phyloP scores from a whole-genome alignment of 495 filamentous ascomycete species.

The Hypoxylon fragiforme region DNA sequence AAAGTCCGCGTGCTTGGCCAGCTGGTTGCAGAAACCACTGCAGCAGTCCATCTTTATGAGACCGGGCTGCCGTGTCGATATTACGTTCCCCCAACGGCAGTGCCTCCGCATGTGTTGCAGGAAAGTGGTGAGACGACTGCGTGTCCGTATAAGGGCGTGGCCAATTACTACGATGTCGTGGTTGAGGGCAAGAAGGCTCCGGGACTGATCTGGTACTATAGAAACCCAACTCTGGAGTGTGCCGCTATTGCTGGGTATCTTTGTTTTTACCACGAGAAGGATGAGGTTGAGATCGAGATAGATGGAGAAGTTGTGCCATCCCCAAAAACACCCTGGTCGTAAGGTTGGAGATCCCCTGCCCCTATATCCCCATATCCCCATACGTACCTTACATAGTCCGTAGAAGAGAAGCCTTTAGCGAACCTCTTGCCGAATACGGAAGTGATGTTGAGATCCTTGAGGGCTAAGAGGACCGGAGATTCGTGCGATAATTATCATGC shows the following conservation, averaged over 20 bases:
- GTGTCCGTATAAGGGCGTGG: slow-evolving; percentile 63
- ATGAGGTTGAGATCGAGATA: not conserved
- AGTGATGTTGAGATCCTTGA: too few relatives aligned
- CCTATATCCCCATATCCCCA: too few relatives aligned
- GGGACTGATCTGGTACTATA: slow-evolving; percentile 61
- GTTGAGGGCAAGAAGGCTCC: slow-evolving; percentile 31
- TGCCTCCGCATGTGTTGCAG: slow-evolving; percentile 41
- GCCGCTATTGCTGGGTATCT: slow-evolving; percentile 24
- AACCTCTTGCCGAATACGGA: too few relatives aligned
- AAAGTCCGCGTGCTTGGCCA: slow-evolving; percentile 7
- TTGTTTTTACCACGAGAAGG: slow-evolving; percentile 38
- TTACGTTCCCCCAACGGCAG: slow-evolving; percentile 53
- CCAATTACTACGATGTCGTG: slow-evolving; percentile 49
- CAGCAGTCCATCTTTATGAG: slow-evolving; percentile 52
- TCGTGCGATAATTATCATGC: too few relatives aligned
- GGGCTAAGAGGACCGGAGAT: too few relatives aligned
- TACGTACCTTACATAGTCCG: too few relatives aligned
- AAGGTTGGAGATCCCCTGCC: not conserved
- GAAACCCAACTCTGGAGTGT: slow-evolving; percentile 7
- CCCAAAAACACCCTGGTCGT: not conserved
- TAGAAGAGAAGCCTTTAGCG: too few relatives aligned
- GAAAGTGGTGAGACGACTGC: slow-evolving; percentile 48
- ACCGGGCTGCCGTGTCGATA: slow-evolving; percentile 55
- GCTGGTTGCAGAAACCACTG: slow-evolving; percentile 46
- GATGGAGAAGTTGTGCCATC: not conserved